A percentile compares a stretch with the other conserved stretches of the same genome.
Evolutionary conservation across 2,329 filamentous ascomycete species (phyloP).

Genomic region (Fusarium mundagurra): DNA sequence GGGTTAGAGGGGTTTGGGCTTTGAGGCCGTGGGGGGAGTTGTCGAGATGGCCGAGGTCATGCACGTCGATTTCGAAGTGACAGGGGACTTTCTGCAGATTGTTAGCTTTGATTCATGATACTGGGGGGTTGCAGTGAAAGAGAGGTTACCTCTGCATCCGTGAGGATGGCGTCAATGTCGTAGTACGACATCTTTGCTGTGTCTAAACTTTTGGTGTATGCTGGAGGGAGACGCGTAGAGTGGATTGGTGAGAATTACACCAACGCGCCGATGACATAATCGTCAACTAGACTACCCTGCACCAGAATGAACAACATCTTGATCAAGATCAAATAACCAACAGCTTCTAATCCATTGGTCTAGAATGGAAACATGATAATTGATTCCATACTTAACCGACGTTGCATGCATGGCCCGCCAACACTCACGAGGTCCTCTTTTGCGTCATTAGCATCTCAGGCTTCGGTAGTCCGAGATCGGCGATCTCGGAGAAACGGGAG

Average conservation of each 20-base stretch:
- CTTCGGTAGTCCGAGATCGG: conserved; percentile 26
- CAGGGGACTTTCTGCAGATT: conserved; percentile 86
- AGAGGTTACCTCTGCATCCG: conserved; percentile 74
- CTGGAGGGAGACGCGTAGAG: conserved; percentile 35
- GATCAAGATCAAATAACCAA: neutral
- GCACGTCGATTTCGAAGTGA: conserved; percentile 90
- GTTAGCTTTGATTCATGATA: neutral
- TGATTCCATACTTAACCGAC: neutral
- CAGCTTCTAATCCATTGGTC: neutral
- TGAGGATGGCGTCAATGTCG: conserved; percentile 84
- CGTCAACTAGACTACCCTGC: conserved; percentile 8
- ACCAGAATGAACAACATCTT: neutral
- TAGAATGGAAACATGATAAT: neutral
- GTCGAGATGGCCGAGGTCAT: conserved; percentile 88
- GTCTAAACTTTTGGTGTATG: neutral
- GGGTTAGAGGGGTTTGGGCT: conserved; percentile 78
- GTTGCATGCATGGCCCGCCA: neutral
- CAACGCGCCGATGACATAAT: conserved; percentile 44
- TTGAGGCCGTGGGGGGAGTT: conserved; percentile 83
- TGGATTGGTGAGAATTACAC: neutral
- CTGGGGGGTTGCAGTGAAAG: neutral
- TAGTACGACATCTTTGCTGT: conserved; percentile 74
- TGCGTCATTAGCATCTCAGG: conserved; percentile 5
- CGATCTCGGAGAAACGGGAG: conserved; percentile 11
- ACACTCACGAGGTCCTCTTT: neutral